These are phyloP conservation scores for Cladosporium sp. DNA, from an alignment of 2,329 filamentous ascomycete species.

Conservation along the genomic window DNA sequence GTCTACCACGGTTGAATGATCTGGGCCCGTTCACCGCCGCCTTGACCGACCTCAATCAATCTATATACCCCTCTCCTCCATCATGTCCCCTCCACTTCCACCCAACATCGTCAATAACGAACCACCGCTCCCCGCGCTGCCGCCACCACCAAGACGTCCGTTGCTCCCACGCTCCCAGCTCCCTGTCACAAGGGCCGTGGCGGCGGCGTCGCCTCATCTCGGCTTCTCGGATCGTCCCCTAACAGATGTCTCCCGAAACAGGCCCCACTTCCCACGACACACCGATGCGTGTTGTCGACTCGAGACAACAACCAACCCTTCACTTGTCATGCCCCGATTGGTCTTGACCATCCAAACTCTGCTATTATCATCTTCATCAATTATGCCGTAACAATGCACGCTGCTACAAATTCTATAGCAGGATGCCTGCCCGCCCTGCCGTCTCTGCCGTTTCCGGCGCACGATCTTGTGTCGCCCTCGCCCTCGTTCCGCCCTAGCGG, in stretches of 20 bases:
- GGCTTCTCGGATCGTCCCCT: constrained; percentile 18
- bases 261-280: constrained; percentile 16
- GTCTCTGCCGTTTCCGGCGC: constrained; percentile 3
- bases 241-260: constrained; percentile 13
- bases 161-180: constrained; percentile 10
- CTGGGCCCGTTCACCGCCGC: neutral
- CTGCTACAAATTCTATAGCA: neutral
- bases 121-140: constrained; percentile 10
- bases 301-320: constrained; percentile 10
- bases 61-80: constrained; percentile 10
- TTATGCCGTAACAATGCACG: constrained; percentile 5
- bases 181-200: constrained; percentile 17
- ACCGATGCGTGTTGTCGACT: constrained; percentile 14
- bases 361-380: constrained; percentile 3
- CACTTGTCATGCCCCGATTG: constrained; percentile 11
- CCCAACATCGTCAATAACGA: neutral
- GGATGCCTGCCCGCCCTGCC: neutral
- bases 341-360: neutral
- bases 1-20: constrained; percentile 5
- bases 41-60: constrained; percentile 3
- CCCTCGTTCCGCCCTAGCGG: neutral
- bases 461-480: neutral
- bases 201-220: constrained; percentile 12
- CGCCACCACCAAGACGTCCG: constrained; percentile 8
- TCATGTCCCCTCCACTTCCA: constrained; percentile 7